These are phyloP conservation scores for Cadophora luteo-olivacea DNA, from an alignment of 2,329 filamentous ascomycete species.

Conservation along the genomic window DNA sequence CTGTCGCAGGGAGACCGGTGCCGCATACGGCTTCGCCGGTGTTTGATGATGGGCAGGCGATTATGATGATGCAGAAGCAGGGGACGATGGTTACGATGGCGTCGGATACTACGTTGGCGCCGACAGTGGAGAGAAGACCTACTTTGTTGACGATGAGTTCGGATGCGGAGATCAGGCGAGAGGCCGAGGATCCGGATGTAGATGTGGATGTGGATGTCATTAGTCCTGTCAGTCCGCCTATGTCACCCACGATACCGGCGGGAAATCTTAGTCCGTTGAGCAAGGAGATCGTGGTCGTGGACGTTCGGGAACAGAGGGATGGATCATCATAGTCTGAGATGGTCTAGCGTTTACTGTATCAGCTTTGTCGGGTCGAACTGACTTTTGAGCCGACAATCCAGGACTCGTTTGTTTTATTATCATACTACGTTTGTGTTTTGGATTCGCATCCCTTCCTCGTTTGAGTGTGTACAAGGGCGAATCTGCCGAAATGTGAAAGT, in stretches of 20 bases:
- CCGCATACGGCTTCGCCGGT: background rate
- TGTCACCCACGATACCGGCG: background rate
- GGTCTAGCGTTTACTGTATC: background rate
- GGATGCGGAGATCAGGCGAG: background rate
- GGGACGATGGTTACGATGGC: background rate
- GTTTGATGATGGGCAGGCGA: background rate
- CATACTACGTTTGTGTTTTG: too few relatives aligned
- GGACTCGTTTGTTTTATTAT: too few relatives aligned
- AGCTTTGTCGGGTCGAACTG: too few relatives aligned
- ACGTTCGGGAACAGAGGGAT: background rate
- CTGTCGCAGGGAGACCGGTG: background rate
- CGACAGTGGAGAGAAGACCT: background rate
- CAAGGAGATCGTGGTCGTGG: background rate
- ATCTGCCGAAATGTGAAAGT: too few relatives aligned
- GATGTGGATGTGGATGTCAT: background rate
- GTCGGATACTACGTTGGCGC: background rate
- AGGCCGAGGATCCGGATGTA: background rate
- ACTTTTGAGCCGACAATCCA: too few relatives aligned
- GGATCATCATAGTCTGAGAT: background rate
- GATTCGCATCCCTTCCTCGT: too few relatives aligned
- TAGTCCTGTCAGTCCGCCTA: constrained; percentile 4
- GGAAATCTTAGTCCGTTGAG: background rate
- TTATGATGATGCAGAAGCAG: background rate
- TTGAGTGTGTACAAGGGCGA: too few relatives aligned
- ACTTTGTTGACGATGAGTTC: background rate